Evolutionary conservation across 2,329 filamentous ascomycete genomes (phyloP), one percentile per base, ranked within the genome.

Genomic region (Myriosclerotinia scirpicola): DNA sequence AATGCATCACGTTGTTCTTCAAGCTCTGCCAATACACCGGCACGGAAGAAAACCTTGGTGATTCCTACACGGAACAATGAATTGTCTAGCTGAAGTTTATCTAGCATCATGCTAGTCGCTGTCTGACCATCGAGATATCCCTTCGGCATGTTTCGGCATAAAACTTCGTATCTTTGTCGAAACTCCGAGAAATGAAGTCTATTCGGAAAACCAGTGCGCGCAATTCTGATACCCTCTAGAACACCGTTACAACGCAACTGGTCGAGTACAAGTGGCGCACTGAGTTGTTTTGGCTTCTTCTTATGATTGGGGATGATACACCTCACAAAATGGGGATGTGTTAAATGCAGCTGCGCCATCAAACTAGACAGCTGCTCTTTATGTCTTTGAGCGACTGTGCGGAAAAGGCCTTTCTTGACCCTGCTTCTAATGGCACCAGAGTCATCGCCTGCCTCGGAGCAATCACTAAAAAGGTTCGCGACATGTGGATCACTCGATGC

Each of bases 241-340:
- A 99, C 95, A 90, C 95, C 95, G 77, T 99, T 99, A 80, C 95
- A 99, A 63, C 95, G 88, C n/a, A 99, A 82, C 77, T 99, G 96
- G 75, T 99, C 95, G 7, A 99, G 84, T 1, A 99, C 96, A n/a
- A 99, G 85, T 2, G 93, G 87, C 3, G 91, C 92, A 75, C 90
- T 91, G 78, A 98, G 92, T 76, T 93, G 90, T 79, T 99, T 99
- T 0, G 95, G 92, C 34, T 89, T 86, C 79, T 99, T 99, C 79
- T 97, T 97, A 82, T 99, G 95, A 76, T 99, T 99, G 4, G 95
- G 96, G 68, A 99, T 84, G 69, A 99, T 99, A 76, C 95, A 99
- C 56, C 95, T 91, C 40, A 99, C 95, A 76, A 99, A 99, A 78
- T 99, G 95, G 67, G 96, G 96, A 77, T 99, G 95, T 0, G 95